Evolutionary conservation across 169 alveolate species (phyloP), one percentile per base, ranked within the genome.

Genomic region (Toxoplasma gondii): DNA sequence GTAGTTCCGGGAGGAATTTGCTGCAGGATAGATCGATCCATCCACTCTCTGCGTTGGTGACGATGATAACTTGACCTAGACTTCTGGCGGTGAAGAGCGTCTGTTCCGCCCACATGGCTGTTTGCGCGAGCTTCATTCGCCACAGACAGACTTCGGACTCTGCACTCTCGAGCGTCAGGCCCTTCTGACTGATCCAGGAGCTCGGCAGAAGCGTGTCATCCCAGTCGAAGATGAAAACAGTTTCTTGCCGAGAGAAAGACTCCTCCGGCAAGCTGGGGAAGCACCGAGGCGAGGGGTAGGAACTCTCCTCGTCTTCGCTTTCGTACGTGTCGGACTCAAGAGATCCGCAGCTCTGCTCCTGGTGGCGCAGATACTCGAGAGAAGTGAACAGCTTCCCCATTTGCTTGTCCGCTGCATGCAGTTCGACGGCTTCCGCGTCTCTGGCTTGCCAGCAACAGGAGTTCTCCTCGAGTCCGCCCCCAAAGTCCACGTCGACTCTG

Each of bases 141-240:
- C 44, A 34, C 29, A 34, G n/a, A 27, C 58, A 39, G 49, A 41
- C 31, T 39, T 74, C 58, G 34, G n/a, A 16, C 7, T 38, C 44
- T 69, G 38, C 12, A 39, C 88, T 38, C 31, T 64, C 95, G 39
- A 78, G 95, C 70, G 44, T 34, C 64, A 83, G 82, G 31, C 67
- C 58, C 80, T 64, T 36, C 49, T 86, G 93, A 31, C 45, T 19
- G 69, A 93, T 17, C 95, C 95, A 93, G 29, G 93, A n/a, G 88
- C 93, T 82, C 49, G 95, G 95, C 91, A 93, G 34, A 29, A 93
- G 93, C 16, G 95, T 93, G 88, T 93, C 95, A 29, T 93, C 92
- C 92, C 92, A 81, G 78, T 92, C 95, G 49, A 81, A 80, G 70
- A 81, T 92, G 36, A 81, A 82, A 19, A 92, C 69, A 34, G 92